Evolutionary conservation across 1,284 basidiomycete species (phyloP), one percentile per base, ranked within the genome.

Genomic region (Cryptococcus depauperatus): DNA sequence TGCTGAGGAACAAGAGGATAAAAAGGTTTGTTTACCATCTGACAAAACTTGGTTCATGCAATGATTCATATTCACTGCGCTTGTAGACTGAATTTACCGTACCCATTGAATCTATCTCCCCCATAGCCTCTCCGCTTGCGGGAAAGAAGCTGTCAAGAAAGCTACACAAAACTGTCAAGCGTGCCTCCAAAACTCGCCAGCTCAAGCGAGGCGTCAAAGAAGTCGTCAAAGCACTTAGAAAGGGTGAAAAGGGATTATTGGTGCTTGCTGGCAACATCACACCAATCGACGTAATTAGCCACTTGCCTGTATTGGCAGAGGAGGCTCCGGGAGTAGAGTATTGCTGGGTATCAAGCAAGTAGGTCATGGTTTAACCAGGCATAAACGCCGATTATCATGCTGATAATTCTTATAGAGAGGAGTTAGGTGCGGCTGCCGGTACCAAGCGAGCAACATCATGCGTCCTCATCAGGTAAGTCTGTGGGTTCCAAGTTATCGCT

Each of bases 391-490:
- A 35, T 11, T 19, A 25, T 25, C 18, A 21, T 45, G 28, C 28
- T 32, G 21, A 18, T 33, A 27, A n/a, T n/a, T 10, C 14, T 27
- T 47, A 18, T 34, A 93, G 91, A 69, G 89, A 95, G 72, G 92
- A 97, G 61, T 81, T 99, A 21, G 95, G 95, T 2, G 83, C 85
- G 54, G 90, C 93, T 13, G 91, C 89, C 62, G 85, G 88, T 43
- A 99, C 95, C 40, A 99, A 99, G 74, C 82, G 95, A 59, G 93
- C 95, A 33, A 99, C 95, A 37, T 92, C 88, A 60, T 96, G 91
- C 71, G 91, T 99, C 11, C 89, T 99, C 82, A 78, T 98, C 51
- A 67, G 67, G 64, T 69, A 47, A 52, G 65, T 61, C 2, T 61
- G 61, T 32, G 37, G 18, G 3, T 32, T 34, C 16, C 21, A 10